A percentile compares a stretch with the other conserved stretches of the same genome.
phyloP scores from a whole-genome alignment of 148 eudicot genomes.

The Silene uniflora region DNA sequence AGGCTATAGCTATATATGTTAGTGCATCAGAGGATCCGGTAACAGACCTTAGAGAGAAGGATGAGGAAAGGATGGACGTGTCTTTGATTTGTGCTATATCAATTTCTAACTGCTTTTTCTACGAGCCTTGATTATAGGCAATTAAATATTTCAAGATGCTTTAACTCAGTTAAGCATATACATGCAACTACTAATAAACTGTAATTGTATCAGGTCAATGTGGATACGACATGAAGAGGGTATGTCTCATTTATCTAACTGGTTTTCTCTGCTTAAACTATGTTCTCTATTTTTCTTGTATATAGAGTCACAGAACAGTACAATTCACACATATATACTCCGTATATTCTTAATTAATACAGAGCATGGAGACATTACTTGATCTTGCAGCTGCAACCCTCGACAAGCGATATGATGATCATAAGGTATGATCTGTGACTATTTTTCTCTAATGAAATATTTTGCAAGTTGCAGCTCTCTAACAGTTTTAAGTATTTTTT shows the following conservation, averaged over 20 bases:
- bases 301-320: too few relatives aligned
- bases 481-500: too few relatives aligned
- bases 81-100: too few relatives aligned
- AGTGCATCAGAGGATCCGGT: too few relatives aligned
- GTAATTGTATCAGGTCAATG: slow-evolving; percentile 31
- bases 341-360: slow-evolving; percentile 13
- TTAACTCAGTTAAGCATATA: neutral
- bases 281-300: neutral
- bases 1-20: too few relatives aligned
- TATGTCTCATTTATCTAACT: slow-evolving; percentile 15
- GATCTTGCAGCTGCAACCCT: slow-evolving; percentile 27
- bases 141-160: neutral
- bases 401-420: slow-evolving; percentile 20
- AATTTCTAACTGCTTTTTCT: neutral
- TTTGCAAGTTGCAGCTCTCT: neutral
- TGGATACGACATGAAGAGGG: slow-evolving; percentile 44
- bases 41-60: too few relatives aligned
- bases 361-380: slow-evolving; percentile 42
- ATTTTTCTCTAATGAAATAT: neutral
- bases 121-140: too few relatives aligned
- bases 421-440: slow-evolving; percentile 13
- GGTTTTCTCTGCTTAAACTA: neutral
- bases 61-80: too few relatives aligned
- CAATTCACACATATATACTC: neutral
- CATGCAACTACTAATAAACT: slow-evolving; percentile 18